Conservation (phyloP, 805 yeast genomes). For the Kockiozyma suomiensis region DNA sequence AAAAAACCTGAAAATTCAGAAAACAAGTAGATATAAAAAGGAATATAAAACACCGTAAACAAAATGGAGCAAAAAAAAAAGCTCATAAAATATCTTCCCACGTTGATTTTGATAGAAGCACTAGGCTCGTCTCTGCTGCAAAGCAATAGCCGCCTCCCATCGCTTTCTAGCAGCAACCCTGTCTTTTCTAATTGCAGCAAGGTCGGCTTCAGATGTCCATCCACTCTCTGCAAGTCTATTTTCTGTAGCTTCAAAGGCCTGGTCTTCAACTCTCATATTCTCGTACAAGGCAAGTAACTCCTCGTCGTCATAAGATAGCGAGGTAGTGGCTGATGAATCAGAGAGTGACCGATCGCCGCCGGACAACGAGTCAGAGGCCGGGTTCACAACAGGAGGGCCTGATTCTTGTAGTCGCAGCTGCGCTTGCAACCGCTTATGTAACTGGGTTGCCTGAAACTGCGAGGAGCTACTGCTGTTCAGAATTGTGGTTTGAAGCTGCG, state of each 20-base stretch:
- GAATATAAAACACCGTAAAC: not conserved
- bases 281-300: constrained; percentile 14
- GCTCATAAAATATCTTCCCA: not conserved
- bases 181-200: constrained; percentile 26
- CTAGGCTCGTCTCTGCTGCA: not conserved
- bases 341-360: not conserved
- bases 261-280: constrained; percentile 26
- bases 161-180: constrained; percentile 24
- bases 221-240: constrained; percentile 25
- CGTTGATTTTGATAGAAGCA: not conserved
- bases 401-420: constrained; percentile 23
- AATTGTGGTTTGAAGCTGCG: not conserved
- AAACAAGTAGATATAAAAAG: too few relatives aligned
- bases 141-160: constrained; percentile 30
- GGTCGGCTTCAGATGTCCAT: constrained; percentile 30
- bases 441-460: constrained; percentile 4
- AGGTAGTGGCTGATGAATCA: constrained; percentile 2
- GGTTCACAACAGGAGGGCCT: not conserved
- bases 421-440: constrained; percentile 13
- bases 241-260: constrained; percentile 33
- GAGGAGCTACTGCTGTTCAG: constrained; percentile 1
- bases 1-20: too few relatives aligned
- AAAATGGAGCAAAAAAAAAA: not conserved
- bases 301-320: constrained; percentile 8
- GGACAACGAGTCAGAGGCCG: not conserved